Evolutionary conservation across 306 rosid species (phyloP), one percentile per base, ranked within the genome.

Genomic region (Chamaecrista fasciculata): DNA sequence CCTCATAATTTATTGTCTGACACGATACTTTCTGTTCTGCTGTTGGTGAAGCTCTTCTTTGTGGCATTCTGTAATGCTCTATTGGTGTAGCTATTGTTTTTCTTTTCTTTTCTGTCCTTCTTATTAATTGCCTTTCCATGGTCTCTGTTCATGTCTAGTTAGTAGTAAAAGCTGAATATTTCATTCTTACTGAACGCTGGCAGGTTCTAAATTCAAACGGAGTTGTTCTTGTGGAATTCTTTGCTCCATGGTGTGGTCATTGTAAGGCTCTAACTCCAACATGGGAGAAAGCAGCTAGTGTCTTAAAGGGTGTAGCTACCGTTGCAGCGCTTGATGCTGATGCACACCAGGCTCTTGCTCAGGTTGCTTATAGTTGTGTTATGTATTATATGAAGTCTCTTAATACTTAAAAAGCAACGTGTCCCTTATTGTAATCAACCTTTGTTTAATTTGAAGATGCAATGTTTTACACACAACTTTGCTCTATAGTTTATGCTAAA

Each of bases 201-300:
- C 94, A 95, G 99, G 99, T 95, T 82, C 48, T 89, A 78, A 92
- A 95, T 79, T 95, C 97, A 14, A 95, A 91, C 64, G 83, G 95
- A 72, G 82, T 95, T 50, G 99, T 95, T 69, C 82, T 95, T 47
- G 97, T 95, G 21, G 99, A 95, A 79, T 95, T 95, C 80, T 95
- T 89, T 73, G 99, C 99, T 2, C 99, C 99, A 1, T 95, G 99
- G 99, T 95, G 99, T 62, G 99, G 99, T n/a, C 99, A 95, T 70
- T 95, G 99, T 81, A 59, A 91, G 75, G 92, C 97, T 72, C 86
- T 95, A 36, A 86, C 99, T 23, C 97, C 99, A 16, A 70, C 66
- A 53, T 95, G 99, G 99, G 99, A 95, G 85, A 95, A 89, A 76
- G 95, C 91, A 3, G 97, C 99, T 46, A 76, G 83, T 66, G 85